phyloP scores from a whole-genome alignment of 225 moss, liverwort and hornwort species.

The Anthoceros angustus region DNA sequence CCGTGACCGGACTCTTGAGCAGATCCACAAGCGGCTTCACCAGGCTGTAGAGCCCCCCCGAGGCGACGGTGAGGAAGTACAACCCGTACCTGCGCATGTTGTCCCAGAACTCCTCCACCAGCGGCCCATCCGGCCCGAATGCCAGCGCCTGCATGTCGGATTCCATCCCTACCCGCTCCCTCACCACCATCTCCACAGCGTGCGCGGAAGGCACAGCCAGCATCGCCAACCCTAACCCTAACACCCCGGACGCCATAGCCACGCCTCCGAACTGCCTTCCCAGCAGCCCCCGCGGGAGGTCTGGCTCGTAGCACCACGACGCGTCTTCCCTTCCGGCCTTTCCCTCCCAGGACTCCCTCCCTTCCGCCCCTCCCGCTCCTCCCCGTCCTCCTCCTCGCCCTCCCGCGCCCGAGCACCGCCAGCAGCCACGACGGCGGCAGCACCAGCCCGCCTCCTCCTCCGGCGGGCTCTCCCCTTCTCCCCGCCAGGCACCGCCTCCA shows the following conservation, averaged over 20 bases:
- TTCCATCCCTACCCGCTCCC: slow-evolving; percentile 15
- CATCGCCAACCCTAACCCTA: neutral
- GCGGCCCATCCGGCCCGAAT: slow-evolving; percentile 71
- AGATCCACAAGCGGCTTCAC: slow-evolving; percentile 62
- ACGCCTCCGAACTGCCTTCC: slow-evolving; percentile 1
- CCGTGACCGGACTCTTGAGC: slow-evolving; percentile 59
- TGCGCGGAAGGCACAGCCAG: neutral
- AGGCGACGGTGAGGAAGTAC: slow-evolving; percentile 85
- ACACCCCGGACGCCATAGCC: slow-evolving; percentile 1
- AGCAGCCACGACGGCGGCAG: neutral
- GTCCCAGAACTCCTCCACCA: slow-evolving; percentile 97
- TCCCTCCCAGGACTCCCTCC: neutral
- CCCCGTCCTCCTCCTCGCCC: neutral
- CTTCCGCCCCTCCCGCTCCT: neutral
- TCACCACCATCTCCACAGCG: slow-evolving; percentile 16
- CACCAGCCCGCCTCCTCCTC: no score
- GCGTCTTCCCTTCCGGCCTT: neutral
- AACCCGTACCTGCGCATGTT: slow-evolving; percentile 87
- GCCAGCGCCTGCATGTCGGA: slow-evolving; percentile 64
- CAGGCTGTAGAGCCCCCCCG: slow-evolving; percentile 67
- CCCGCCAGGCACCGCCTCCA: no score
- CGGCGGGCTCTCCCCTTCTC: no score
- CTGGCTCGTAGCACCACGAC: neutral
- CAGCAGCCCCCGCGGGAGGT: neutral
- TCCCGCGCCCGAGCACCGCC: neutral